Conservation (phyloP, 768 basidiomycete genomes). For the Strobilomyces echinocephalus region DNA sequence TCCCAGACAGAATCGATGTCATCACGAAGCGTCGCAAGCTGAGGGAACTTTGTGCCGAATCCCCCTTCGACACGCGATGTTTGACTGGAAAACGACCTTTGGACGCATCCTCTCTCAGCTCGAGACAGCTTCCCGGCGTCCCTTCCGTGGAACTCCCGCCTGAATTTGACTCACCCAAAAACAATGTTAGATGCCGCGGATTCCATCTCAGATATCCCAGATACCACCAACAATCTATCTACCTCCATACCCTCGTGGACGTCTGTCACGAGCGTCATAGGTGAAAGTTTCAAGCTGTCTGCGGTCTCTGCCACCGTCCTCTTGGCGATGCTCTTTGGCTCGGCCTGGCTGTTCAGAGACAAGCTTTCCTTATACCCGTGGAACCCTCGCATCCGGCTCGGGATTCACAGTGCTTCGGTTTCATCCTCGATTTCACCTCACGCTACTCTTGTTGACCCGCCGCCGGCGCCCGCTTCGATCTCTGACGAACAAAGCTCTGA, state of each 20-base stretch:
- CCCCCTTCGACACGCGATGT: conserved; percentile 49
- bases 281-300: conserved; percentile 12
- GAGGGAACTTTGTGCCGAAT: conserved; percentile 36
- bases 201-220: conserved; percentile 11
- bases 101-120: conserved; percentile 45
- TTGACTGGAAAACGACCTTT: conserved; percentile 57
- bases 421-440: conserved; percentile 3
- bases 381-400: background rate
- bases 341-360: conserved; percentile 24
- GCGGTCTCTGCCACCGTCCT: conserved; percentile 19
- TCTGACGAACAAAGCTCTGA: conserved; percentile 3
- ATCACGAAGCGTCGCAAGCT: conserved; percentile 43
- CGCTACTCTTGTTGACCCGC: background rate
- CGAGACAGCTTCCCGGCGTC: conserved; percentile 58
- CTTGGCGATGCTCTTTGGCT: conserved; percentile 22
- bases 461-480: background rate
- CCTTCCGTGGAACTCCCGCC: conserved; percentile 35
- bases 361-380: conserved; percentile 14
- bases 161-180: conserved; percentile 12
- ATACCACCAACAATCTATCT: conserved; percentile 17
- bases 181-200: conserved; percentile 11
- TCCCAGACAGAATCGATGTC: conserved; percentile 40
- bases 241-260: conserved; percentile 12
- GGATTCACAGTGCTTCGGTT: background rate
- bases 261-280: conserved; percentile 10